Evolutionary conservation across 2,329 filamentous ascomycete species (phyloP).

Genomic region (Pezicula radicicola): DNA sequence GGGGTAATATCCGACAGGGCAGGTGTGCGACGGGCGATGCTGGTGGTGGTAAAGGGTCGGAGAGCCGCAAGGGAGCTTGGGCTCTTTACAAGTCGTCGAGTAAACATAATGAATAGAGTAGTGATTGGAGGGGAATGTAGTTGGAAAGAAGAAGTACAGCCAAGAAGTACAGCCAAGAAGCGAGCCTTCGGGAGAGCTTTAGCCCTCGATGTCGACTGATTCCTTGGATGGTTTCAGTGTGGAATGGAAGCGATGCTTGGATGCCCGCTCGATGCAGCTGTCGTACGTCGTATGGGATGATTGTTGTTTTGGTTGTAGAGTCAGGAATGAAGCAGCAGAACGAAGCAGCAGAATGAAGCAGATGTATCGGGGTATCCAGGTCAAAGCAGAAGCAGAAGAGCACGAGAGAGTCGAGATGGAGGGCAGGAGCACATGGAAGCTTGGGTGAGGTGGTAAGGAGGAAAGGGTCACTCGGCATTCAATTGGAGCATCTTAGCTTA

Average conservation of each 20-base stretch:
- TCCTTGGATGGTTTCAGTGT: no score
- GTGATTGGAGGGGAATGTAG: slow-evolving; percentile 5
- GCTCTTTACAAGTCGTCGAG: slow-evolving; percentile 19
- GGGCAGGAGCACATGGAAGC: background rate
- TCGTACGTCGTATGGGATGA: no score
- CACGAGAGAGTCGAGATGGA: background rate
- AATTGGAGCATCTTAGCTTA: background rate
- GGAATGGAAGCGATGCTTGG: no score
- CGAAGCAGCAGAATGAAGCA: background rate
- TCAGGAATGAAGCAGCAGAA: no score
- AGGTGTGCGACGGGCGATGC: slow-evolving; percentile 51
- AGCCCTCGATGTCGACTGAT: no score
- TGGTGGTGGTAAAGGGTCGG: slow-evolving; percentile 56
- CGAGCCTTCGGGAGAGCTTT: no score
- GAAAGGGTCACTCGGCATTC: background rate
- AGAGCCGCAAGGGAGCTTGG: slow-evolving; percentile 33
- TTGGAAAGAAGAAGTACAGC: slow-evolving; percentile 4
- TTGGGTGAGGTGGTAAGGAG: background rate
- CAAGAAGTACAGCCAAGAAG: background rate
- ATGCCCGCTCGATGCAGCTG: no score
- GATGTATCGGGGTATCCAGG: background rate
- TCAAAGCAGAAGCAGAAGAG: background rate
- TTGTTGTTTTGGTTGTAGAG: background rate
- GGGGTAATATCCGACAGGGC: slow-evolving; percentile 81
- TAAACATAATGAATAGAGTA: slow-evolving; percentile 23